Evolutionary conservation across 2,329 filamentous ascomycete genomes (phyloP), one percentile per base, ranked within the genome.

Genomic region (Lasiodiplodia gonubiensis): DNA sequence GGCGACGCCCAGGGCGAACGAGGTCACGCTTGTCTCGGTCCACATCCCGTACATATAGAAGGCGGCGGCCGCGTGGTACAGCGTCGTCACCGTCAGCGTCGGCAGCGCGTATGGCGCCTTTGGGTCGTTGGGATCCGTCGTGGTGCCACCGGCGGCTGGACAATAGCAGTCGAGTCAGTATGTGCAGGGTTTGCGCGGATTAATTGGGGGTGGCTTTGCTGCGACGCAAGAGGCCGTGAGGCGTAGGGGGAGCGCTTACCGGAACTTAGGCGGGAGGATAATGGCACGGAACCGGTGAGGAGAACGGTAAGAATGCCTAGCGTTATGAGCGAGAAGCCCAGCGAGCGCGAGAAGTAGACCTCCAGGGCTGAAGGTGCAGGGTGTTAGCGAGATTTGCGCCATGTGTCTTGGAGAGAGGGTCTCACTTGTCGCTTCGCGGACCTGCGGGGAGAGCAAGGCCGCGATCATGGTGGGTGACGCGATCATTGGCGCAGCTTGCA

Each of bases 21-120:
- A 86, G 12, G 85, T 81, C 72, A 88, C 84, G 6, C 83, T 82
- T 1, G 81, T 76, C 64, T 81, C 79, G n/a, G 84, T 83, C 79
- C 89, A 92, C 76, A 88, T 86, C 59, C 84, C 84, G 79, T 94
- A 95, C 74, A 86, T 84, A 77, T 92, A 90, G 70, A 89, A 88
- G 4, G 83, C 82, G 0, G 83, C 73, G 27, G 81, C 80, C 21
- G 83, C 80, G 77, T 94, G 91, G 80, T 92, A 91, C 3, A 88
- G 69, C 0, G 87, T 86, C 1, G 90, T 90, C 16, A 93, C 79
- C 48, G 89, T 83, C 23, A 93, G 77, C 1, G 87, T 88, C 2
- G 91, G 90, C 46, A 86, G 81, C 5, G 90, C 90, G 76, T 82
- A 81, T 4, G 78, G 78, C 0, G 76, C 77, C 70, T 79, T 79